A percentile compares a stretch with the other conserved stretches of the same genome.
phyloP scores from a whole-genome alignment of 2,329 filamentous ascomycete species.

The Aureobasidium subglaciale region DNA sequence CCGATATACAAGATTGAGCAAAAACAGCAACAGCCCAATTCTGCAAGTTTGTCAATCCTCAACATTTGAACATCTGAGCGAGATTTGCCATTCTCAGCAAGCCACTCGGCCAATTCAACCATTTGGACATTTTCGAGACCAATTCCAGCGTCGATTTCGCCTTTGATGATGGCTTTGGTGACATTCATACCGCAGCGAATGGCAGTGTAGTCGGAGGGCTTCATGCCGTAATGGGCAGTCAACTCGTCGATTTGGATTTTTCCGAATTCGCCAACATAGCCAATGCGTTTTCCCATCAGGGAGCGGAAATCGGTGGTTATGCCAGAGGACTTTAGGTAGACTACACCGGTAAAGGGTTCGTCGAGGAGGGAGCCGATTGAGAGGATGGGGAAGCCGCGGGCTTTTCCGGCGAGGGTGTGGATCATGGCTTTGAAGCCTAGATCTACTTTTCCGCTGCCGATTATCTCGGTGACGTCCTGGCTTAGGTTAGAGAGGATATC shows the following conservation, averaged over 20 bases:
- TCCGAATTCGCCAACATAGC: conserved; percentile 74
- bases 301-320: conserved; percentile 70
- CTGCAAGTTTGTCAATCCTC: conserved; percentile 71
- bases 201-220: conserved; percentile 64
- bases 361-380: conserved; percentile 70
- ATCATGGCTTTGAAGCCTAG: conserved; percentile 82
- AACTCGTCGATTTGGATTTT: conserved; percentile 80
- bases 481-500: not conserved
- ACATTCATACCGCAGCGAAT: conserved; percentile 78
- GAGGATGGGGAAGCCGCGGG: conserved; percentile 63
- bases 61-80: conserved; percentile 69
- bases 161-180: conserved; percentile 65
- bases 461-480: conserved; percentile 72
- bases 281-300: conserved; percentile 68
- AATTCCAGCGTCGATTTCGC: conserved; percentile 66
- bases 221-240: conserved; percentile 70
- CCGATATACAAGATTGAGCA: conserved; percentile 75
- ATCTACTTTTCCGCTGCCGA: conserved; percentile 67
- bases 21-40: conserved; percentile 78
- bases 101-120: conserved; percentile 75
- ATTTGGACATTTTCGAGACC: conserved; percentile 77
- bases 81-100: conserved; percentile 54
- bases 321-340: conserved; percentile 67
- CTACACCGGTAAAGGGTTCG: conserved; percentile 71
- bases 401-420: conserved; percentile 71